Conservation (phyloP, 495 filamentous ascomycete genomes). For the Aspergillus haitiensis region DNA sequence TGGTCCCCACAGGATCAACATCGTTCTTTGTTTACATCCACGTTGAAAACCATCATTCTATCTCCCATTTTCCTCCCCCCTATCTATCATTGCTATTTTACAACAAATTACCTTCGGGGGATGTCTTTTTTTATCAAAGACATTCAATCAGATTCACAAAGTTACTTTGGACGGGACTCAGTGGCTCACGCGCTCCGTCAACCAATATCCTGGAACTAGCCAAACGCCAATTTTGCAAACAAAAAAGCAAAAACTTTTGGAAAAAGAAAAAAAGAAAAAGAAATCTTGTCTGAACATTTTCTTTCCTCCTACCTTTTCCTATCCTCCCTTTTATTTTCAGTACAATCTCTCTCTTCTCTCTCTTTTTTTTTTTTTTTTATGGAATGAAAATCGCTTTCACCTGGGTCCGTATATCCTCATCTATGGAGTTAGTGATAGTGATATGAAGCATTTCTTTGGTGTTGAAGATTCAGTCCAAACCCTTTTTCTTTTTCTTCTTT, state of each 20-base stretch:
- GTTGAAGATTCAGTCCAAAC: background rate
- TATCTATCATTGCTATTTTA: background rate
- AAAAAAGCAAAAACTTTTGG: background rate
- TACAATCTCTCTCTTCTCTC: background rate
- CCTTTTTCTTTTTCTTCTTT: conserved; percentile 4
- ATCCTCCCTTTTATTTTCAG: too few relatives aligned
- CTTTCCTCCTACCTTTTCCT: conserved; percentile 3
- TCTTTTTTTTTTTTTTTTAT: conserved; percentile 5
- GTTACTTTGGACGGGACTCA: background rate
- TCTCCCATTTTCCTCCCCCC: background rate
- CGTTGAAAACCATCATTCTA: background rate
- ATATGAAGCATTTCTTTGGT: too few relatives aligned
- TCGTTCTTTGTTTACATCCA: background rate
- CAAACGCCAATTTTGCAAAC: conserved; percentile 9
- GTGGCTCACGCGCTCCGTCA: background rate
- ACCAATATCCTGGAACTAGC: conserved; percentile 7
- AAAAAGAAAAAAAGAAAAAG: background rate
- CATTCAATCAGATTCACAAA: conserved; percentile 12
- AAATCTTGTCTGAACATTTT: background rate
- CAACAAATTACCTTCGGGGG: conserved; percentile 13
- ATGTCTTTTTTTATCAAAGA: background rate
- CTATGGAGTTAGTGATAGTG: too few relatives aligned
- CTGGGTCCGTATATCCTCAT: too few relatives aligned
- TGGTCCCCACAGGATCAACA: conserved; percentile 17
- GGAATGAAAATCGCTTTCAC: too few relatives aligned